These are phyloP conservation scores for Phytophthora lateralis DNA, from an alignment of 352 stramenopile genomes.

Conservation along the genomic window DNA sequence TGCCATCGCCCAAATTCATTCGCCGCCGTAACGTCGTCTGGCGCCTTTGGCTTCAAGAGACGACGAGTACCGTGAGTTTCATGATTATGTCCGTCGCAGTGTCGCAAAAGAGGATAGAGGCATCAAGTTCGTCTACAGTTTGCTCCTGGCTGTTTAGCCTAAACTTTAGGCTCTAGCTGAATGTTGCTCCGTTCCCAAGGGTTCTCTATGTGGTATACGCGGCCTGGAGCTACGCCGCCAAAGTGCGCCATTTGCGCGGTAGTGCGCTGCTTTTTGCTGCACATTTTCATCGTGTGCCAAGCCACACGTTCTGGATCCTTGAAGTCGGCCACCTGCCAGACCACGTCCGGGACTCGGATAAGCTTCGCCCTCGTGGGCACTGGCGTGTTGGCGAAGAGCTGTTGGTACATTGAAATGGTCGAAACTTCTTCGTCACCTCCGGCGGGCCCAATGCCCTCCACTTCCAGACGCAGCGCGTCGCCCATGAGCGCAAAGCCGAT, in stretches of 20 bases:
- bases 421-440: constrained; percentile 93
- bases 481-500: constrained; percentile 90
- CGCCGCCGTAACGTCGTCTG: constrained; percentile 33
- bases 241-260: constrained; percentile 73
- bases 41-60: constrained; percentile 29
- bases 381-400: constrained; percentile 52
- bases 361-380: constrained; percentile 74
- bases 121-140: constrained; percentile 1
- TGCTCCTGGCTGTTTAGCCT: background rate
- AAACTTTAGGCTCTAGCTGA: background rate
- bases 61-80: constrained; percentile 21
- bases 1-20: constrained; percentile 33
- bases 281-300: constrained; percentile 95
- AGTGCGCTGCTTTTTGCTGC: constrained; percentile 88
- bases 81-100: constrained; percentile 12
- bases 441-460: constrained; percentile 30
- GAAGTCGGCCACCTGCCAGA: constrained; percentile 82
- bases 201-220: constrained; percentile 48
- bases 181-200: constrained; percentile 1
- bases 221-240: constrained; percentile 31
- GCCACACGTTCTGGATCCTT: constrained; percentile 63
- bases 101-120: constrained; percentile 12
- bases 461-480: constrained; percentile 67
- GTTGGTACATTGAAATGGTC: constrained; percentile 92
- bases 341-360: constrained; percentile 61